phyloP scores from a whole-genome alignment of 257 asterid species.

The Nicotiana knightiana region DNA sequence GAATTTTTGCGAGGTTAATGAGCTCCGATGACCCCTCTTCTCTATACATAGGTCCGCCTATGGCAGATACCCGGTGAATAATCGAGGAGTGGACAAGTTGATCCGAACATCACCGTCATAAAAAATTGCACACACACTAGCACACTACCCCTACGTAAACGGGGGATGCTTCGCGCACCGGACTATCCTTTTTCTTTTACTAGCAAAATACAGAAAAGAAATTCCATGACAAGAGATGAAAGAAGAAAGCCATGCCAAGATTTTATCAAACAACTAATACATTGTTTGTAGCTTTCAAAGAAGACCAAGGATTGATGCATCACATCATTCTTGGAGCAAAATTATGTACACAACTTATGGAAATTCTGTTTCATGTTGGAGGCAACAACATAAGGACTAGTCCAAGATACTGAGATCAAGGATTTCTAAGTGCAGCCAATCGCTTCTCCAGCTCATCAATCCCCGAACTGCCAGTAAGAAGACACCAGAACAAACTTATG shows the following conservation, averaged over 20 bases:
- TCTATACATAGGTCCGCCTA: no score
- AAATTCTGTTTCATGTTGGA: neutral
- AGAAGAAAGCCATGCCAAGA: neutral
- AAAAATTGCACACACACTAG: no score
- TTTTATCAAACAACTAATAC: neutral
- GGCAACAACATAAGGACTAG: neutral
- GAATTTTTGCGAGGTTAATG: no score
- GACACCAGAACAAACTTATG: neutral
- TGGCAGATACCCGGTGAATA: no score
- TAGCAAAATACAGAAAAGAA: neutral
- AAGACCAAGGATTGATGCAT: neutral
- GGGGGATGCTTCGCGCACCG: no score
- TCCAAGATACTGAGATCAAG: conserved; percentile 17
- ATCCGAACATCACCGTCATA: no score
- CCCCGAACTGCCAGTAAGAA: conserved; percentile 41
- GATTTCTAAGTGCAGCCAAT: conserved; percentile 79
- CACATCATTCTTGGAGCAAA: neutral
- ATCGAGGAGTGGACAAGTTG: no score
- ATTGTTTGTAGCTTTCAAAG: neutral
- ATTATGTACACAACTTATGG: conserved; percentile 3
- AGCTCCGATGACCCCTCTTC: no score
- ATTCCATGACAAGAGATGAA: neutral
- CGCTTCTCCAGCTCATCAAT: conserved; percentile 72
- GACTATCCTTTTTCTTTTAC: neutral
- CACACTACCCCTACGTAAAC: no score